phyloP scores from a whole-genome alignment of 2,329 filamentous ascomycete genomes.

The Pseudocercospora vitis region DNA sequence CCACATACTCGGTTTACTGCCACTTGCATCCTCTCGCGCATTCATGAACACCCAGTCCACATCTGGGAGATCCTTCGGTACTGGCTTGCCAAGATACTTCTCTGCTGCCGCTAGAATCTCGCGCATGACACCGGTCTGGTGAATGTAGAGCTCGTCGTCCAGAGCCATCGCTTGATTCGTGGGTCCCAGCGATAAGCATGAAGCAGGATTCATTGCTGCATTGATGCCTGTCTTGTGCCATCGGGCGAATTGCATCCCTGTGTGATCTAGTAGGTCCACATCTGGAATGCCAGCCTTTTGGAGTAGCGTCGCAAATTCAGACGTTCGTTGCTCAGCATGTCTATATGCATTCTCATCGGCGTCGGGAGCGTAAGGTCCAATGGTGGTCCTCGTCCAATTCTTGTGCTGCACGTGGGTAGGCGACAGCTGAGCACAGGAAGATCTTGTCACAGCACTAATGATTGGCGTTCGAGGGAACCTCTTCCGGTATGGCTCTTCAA shows the following conservation, averaged over 20 bases:
- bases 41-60: conserved; percentile 63
- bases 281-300: conserved; percentile 62
- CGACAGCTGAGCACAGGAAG: conserved; percentile 64
- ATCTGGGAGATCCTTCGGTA: conserved; percentile 60
- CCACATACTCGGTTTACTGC: conserved; percentile 65
- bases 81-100: conserved; percentile 58
- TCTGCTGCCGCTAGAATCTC: conserved; percentile 67
- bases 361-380: conserved; percentile 63
- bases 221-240: conserved; percentile 80
- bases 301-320: conserved; percentile 55
- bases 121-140: conserved; percentile 66
- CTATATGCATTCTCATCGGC: conserved; percentile 15
- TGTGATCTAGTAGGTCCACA: conserved; percentile 62
- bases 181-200: conserved; percentile 63
- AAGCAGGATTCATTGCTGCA: conserved; percentile 70
- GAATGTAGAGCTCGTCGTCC: conserved; percentile 61
- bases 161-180: conserved; percentile 65
- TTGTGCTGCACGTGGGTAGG: conserved; percentile 68
- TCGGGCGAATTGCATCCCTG: conserved; percentile 66
- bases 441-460: conserved; percentile 67
- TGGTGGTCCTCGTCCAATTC: conserved; percentile 69
- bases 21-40: conserved; percentile 61
- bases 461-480: conserved; percentile 62
- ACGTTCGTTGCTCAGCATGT: conserved; percentile 41
- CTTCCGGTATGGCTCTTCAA: conserved; percentile 63